phyloP scores from a whole-genome alignment of 176 grass and related monocot species.

The Raddia guianensis region DNA sequence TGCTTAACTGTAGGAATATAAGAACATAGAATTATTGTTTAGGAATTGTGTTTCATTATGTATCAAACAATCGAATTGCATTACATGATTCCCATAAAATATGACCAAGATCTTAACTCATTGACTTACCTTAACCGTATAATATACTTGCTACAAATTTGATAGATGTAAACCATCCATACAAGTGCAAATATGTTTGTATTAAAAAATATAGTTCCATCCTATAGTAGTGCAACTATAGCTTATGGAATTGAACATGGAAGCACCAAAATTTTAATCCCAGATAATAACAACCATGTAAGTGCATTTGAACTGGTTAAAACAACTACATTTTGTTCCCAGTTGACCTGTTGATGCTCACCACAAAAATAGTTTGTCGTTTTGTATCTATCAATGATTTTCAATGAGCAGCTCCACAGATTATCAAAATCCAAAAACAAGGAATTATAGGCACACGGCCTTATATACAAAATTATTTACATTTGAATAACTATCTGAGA shows the following conservation, averaged over 20 bases:
- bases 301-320: conserved; percentile 14
- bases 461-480: conserved; percentile 8
- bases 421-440: conserved; percentile 17
- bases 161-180: neutral
- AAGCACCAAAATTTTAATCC: neutral
- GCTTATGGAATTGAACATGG: neutral
- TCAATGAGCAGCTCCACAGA: neutral
- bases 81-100: neutral
- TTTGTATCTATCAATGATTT: neutral
- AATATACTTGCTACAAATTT: conserved; percentile 9
- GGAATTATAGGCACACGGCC: neutral
- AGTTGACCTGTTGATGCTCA: neutral
- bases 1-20: neutral
- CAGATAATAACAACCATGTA: neutral
- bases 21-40: neutral
- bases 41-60: neutral
- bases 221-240: neutral
- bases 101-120: neutral
- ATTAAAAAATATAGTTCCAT: neutral
- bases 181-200: neutral
- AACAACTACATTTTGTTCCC: neutral
- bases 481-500: neutral
- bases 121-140: neutral
- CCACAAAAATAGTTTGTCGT: neutral
- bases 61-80: neutral